A percentile compares a stretch with the other conserved stretches of the same genome.
phyloP scores from a whole-genome alignment of 2,329 filamentous ascomycete genomes.

The Penicillium occitanis region DNA sequence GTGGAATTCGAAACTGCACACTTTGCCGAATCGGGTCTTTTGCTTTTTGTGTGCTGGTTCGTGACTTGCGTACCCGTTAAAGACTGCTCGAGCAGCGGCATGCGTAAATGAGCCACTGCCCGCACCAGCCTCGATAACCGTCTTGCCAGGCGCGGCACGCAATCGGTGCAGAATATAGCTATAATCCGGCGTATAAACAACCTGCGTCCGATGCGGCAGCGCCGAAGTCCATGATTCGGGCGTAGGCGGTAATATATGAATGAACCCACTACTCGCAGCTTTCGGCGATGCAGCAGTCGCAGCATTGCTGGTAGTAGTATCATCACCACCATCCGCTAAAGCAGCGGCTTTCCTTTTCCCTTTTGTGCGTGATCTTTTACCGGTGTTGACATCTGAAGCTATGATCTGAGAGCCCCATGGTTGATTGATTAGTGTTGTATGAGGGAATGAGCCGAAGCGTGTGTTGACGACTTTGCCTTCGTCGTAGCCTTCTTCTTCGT shows the following conservation, averaged over 20 bases:
- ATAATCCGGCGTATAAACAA: conserved; percentile 56
- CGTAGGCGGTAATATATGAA: conserved; percentile 51
- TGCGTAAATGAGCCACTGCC: conserved; percentile 55
- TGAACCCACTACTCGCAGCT: conserved; percentile 46
- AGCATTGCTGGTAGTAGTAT: conserved; percentile 31
- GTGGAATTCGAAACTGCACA: conserved; percentile 55
- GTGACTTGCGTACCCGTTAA: conserved; percentile 43
- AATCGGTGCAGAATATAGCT: conserved; percentile 53
- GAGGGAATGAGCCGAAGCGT: conserved; percentile 86
- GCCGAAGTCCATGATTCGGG: conserved; percentile 53
- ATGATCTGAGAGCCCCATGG: conserved; percentile 92
- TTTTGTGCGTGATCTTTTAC: conserved; percentile 69
- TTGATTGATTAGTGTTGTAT: conserved; percentile 71
- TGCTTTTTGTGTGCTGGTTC: conserved; percentile 28
- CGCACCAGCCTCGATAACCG: conserved; percentile 53
- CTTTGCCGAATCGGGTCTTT: conserved; percentile 40
- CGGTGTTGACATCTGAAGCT: conserved; percentile 86
- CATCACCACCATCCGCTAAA: conserved; percentile 26
- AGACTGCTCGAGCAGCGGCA: conserved; percentile 51
- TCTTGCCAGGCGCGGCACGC: conserved; percentile 47
- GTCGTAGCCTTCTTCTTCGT: conserved; percentile 67
- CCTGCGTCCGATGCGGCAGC: conserved; percentile 54
- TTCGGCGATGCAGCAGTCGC: conserved; percentile 28
- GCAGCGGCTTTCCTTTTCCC: conserved; percentile 46
- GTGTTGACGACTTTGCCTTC: conserved; percentile 85